These are phyloP conservation scores for Teunomyces gatunensis DNA, from an alignment of 805 yeast genomes.

Conservation along the genomic window DNA sequence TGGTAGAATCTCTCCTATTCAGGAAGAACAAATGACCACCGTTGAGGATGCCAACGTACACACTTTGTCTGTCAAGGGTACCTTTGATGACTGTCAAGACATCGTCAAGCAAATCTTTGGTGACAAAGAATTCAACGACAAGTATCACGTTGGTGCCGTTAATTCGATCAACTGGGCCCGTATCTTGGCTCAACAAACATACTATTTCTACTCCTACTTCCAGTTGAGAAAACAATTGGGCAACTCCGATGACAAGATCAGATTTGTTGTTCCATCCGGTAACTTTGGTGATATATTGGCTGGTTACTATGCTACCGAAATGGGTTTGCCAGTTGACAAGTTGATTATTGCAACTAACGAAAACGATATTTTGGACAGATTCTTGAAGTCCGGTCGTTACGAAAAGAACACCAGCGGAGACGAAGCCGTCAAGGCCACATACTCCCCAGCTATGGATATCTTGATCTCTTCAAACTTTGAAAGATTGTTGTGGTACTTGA, in stretches of 20 bases:
- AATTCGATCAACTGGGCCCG: constrained; percentile 99
- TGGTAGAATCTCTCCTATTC: constrained; percentile 95
- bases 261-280: constrained; percentile 95
- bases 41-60: constrained; percentile 91
- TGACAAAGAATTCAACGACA: constrained; percentile 80
- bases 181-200: constrained; percentile 95
- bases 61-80: constrained; percentile 91
- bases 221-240: constrained; percentile 47
- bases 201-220: constrained; percentile 92
- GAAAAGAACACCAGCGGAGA: constrained; percentile 54
- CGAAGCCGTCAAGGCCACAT: constrained; percentile 70
- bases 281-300: constrained; percentile 98
- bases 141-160: constrained; percentile 94
- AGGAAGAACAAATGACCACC: constrained; percentile 98
- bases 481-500: constrained; percentile 92
- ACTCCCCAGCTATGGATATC: constrained; percentile 99
- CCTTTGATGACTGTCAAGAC: constrained; percentile 98
- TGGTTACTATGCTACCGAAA: constrained; percentile 88
- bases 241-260: constrained; percentile 45
- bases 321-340: constrained; percentile 90
- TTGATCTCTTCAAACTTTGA: constrained; percentile 94
- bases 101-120: constrained; percentile 91
- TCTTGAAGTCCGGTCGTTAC: constrained; percentile 81
- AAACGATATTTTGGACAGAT: constrained; percentile 92
- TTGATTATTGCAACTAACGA: constrained; percentile 94